Conservation (phyloP, 257 asterid species). For the Nicotiana knightiana region DNA sequence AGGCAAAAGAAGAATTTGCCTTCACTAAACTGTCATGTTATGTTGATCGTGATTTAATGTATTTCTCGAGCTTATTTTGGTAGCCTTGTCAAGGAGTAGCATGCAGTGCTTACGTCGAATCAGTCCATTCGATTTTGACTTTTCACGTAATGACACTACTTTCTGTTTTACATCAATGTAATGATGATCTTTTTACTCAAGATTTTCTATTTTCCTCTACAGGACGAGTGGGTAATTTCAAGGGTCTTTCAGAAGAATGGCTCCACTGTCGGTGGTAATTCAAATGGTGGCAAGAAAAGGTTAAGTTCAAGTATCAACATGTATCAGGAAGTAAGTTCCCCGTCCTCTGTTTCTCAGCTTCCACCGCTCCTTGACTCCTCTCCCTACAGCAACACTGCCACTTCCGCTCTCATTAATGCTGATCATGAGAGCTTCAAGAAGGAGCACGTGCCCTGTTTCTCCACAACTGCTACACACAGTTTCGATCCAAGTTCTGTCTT, state of each 20-base stretch:
- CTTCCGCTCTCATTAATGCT: slow-evolving; percentile 30
- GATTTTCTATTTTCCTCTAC: not conserved
- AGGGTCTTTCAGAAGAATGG: slow-evolving; percentile 68
- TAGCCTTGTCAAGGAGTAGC: not conserved
- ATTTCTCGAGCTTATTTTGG: not conserved
- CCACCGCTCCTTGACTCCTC: slow-evolving; percentile 69
- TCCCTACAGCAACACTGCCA: slow-evolving; percentile 24
- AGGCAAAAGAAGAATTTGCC: not conserved
- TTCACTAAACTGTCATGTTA: not conserved
- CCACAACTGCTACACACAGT: slow-evolving; percentile 44
- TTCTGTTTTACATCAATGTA: not conserved
- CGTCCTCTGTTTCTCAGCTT: slow-evolving; percentile 61
- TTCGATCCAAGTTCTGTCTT: slow-evolving; percentile 35
- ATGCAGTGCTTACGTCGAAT: not conserved
- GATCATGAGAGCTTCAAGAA: slow-evolving; percentile 34
- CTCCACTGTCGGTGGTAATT: slow-evolving; percentile 18
- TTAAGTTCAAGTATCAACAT: slow-evolving; percentile 14
- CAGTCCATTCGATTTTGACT: not conserved
- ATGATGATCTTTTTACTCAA: not conserved
- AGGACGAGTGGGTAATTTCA: slow-evolving; percentile 98
- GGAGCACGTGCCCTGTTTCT: slow-evolving; percentile 99
- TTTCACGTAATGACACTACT: not conserved
- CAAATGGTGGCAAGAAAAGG: slow-evolving; percentile 44
- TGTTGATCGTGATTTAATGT: not conserved
- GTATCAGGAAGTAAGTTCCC: slow-evolving; percentile 51